Evolutionary conservation across 306 rosid genomes (phyloP), one percentile per base, ranked within the genome.

Genomic region (Lathyrus aphaca): DNA sequence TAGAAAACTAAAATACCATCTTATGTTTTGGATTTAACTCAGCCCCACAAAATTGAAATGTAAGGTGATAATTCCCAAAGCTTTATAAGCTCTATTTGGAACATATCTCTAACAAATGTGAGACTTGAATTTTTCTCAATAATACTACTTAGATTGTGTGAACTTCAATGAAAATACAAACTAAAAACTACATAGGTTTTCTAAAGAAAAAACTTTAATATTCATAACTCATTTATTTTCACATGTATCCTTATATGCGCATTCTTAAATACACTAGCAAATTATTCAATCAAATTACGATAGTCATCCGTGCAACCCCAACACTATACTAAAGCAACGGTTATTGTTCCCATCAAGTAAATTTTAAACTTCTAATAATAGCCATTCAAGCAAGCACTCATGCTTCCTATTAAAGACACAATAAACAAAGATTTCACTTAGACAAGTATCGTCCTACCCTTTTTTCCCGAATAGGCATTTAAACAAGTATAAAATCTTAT

Each of bases 91-190:
- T 54, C 37, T 23, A 54, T 54, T 25, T 54, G 25, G 10, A 1
- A 4, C 15, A 54, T 54, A 54, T 13, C 37, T 19, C 29, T 54
- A 54, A 54, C 16, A 10, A 21, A 5, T 53, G 30, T 21, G 35
- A 15, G 8, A 25, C 16, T 54, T 54, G 6, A 15, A 11, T 4
- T 54, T 54, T 54, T 49, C 35, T 7, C 60, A 54, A 21, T 54
- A 23, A 3, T 23, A 13, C 37, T 12, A 23, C 35, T 12, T 54
- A 54, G 16, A 54, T 54, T 11, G 60, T 8, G 3, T 49, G 18
- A 66, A 23, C 66, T 75, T 58, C 69, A 61, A 51, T n/a, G 15
- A 68, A 53, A 29, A 69, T 40, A 40, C 35, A 55, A 68, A 51
- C 50, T 76, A 61, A 50, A 49, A 50, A 43, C 49, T 55, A 14